Percentiles rank a stretch among this genome's conserved stretches.
Evolutionary conservation across 495 filamentous ascomycete genomes (phyloP).

Genomic region (Lophiostoma macrostomum): DNA sequence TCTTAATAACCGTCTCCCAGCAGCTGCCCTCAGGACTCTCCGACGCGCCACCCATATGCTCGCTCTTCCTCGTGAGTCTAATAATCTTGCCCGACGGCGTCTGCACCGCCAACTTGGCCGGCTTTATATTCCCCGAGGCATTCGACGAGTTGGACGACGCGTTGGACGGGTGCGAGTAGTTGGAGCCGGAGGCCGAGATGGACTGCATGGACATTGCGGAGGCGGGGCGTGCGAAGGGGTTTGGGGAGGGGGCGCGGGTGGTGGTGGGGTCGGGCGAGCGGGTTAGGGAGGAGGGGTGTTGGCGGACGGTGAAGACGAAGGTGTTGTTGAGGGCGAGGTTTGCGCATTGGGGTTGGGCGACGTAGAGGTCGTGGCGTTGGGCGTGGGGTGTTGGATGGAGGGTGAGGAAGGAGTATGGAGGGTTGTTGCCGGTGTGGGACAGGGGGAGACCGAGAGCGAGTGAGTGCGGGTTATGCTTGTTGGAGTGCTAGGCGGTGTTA

Average conservation of each 20-base stretch:
- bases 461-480: slow-evolving; percentile 89
- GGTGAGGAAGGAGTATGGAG: slow-evolving; percentile 85
- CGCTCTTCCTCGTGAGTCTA: slow-evolving; percentile 82
- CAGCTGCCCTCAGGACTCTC: slow-evolving; percentile 67
- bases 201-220: slow-evolving; percentile 81
- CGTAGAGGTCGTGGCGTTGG: slow-evolving; percentile 92
- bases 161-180: slow-evolving; percentile 42
- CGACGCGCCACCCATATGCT: slow-evolving; percentile 47
- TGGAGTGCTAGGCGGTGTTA: slow-evolving; percentile 58
- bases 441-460: slow-evolving; percentile 89
- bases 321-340: slow-evolving; percentile 89
- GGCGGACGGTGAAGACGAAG: slow-evolving; percentile 92
- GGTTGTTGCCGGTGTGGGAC: slow-evolving; percentile 84
- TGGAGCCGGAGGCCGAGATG: slow-evolving; percentile 59
- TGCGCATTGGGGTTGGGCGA: slow-evolving; percentile 89
- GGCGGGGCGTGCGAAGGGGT: slow-evolving; percentile 67
- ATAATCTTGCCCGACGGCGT: slow-evolving; percentile 94
- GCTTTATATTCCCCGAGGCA: slow-evolving; percentile 61
- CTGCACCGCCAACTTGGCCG: slow-evolving; percentile 94
- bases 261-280: slow-evolving; percentile 48
- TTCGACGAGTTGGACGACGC: slow-evolving; percentile 7
- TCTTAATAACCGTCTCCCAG: slow-evolving; percentile 98
- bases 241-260: slow-evolving; percentile 56
- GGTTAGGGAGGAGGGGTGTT: slow-evolving; percentile 71
- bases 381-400: slow-evolving; percentile 96